Evolutionary conservation across 495 filamentous ascomycete species (phyloP).

Genomic region (Aspergillus bridgeri): DNA sequence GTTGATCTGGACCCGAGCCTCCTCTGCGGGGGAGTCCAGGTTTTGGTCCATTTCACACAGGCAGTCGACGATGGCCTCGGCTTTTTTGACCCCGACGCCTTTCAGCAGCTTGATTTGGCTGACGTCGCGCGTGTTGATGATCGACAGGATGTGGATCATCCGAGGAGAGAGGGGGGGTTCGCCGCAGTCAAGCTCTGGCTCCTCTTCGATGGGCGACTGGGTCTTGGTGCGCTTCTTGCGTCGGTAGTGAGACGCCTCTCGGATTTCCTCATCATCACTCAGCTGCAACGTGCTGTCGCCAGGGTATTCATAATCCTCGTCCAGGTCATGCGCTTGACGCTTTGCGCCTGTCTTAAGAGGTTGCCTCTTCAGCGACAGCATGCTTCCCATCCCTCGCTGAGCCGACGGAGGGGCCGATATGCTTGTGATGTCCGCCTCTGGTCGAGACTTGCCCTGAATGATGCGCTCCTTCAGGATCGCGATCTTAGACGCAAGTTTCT

Average conservation of each 20-base stretch:
- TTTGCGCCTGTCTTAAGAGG: constrained; percentile 26
- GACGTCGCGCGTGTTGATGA: constrained; percentile 84
- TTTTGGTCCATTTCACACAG: constrained; percentile 46
- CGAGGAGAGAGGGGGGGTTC: constrained; percentile 55
- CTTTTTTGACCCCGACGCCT: constrained; percentile 55
- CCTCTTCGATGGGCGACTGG: constrained; percentile 23
- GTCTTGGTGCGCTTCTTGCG: constrained; percentile 42
- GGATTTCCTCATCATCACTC: constrained; percentile 30
- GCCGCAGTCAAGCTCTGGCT: constrained; percentile 25
- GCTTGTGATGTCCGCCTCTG: constrained; percentile 13
- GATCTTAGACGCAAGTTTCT: constrained; percentile 78
- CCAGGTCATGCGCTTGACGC: constrained; percentile 31
- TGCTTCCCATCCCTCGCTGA: constrained; percentile 35
- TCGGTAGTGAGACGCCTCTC: constrained; percentile 32
- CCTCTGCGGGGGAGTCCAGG: constrained; percentile 20
- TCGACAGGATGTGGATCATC: constrained; percentile 66
- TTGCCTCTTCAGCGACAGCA: constrained; percentile 40
- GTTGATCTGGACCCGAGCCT: constrained; percentile 33
- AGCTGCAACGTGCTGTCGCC: constrained; percentile 16
- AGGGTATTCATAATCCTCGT: constrained; percentile 33
- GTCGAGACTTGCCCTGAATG: constrained; percentile 36
- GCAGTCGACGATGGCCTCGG: constrained; percentile 51
- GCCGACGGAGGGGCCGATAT: constrained; percentile 18
- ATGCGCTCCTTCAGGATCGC: constrained; percentile 57
- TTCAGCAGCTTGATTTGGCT: constrained; percentile 64